Percentiles rank a stretch among this genome's conserved stretches.
These are phyloP conservation scores for Ceratocystis harringtonii DNA, from an alignment of 2,329 filamentous ascomycete species.

Conservation along the genomic window DNA sequence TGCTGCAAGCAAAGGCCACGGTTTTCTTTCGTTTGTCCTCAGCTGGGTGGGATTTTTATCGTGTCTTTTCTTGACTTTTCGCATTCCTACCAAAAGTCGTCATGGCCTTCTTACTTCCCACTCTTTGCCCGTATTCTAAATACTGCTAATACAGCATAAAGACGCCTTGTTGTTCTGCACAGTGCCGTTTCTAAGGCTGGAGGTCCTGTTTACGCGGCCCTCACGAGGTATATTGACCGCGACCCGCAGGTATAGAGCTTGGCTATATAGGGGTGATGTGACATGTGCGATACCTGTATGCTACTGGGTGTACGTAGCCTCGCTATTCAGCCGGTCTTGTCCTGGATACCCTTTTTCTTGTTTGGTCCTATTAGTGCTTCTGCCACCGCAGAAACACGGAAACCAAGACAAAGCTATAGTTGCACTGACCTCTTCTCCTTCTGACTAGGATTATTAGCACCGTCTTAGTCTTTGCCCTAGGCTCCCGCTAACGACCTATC, in stretches of 20 bases:
- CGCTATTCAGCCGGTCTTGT: neutral
- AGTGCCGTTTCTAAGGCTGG: neutral
- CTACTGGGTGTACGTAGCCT: neutral
- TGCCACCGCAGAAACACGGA: neutral
- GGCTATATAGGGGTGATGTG: neutral
- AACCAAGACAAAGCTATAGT: neutral
- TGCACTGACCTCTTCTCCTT: conserved; percentile 2
- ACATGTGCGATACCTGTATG: neutral
- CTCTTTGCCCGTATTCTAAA: neutral
- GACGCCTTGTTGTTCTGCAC: neutral
- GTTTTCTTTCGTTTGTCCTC: neutral
- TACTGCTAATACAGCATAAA: neutral
- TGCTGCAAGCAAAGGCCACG: neutral
- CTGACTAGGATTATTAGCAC: neutral
- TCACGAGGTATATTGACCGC: neutral
- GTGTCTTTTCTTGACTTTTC: neutral
- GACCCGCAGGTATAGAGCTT: neutral
- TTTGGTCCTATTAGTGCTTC: neutral
- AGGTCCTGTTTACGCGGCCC: neutral
- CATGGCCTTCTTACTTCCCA: neutral
- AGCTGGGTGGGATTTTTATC: neutral
- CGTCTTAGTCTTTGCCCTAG: neutral
- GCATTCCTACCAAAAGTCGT: neutral
- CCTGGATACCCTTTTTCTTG: neutral
- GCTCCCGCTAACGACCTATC: neutral